A percentile compares a stretch with the other conserved stretches of the same genome.
Conservation (phyloP, 2,329 filamentous ascomycete genomes). For the Xylaria sp. region DNA sequence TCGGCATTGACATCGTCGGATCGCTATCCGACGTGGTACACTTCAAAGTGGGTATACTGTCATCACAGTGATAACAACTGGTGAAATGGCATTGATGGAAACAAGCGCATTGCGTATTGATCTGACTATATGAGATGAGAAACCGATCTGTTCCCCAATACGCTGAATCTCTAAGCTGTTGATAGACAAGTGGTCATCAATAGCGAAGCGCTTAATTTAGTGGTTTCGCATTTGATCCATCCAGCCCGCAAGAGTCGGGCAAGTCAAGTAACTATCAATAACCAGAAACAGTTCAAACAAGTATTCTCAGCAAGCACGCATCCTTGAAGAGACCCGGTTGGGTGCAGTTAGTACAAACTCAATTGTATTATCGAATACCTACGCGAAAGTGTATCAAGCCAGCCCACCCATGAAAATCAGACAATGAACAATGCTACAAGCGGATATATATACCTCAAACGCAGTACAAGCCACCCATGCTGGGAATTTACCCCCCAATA, state of each 20-base stretch:
- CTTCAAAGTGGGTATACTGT: neutral
- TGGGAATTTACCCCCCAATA: neutral
- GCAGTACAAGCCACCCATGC: constrained; percentile 29
- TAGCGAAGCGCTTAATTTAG: neutral
- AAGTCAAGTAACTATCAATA: too few species aligned
- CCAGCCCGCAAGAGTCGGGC: neutral
- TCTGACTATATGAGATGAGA: neutral
- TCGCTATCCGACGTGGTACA: neutral
- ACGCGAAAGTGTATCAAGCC: constrained; percentile 23
- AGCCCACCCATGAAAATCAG: neutral
- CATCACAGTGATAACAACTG: neutral
- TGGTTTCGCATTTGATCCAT: too few species aligned
- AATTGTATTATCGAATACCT: constrained; percentile 26
- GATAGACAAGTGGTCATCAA: neutral
- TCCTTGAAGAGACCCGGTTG: neutral
- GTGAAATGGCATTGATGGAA: neutral
- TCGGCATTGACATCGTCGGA: constrained; percentile 1
- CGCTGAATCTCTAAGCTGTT: neutral
- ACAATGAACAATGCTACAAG: constrained; percentile 29
- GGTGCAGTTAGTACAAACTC: neutral
- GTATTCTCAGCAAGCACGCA: neutral
- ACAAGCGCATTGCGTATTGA: neutral
- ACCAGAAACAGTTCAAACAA: neutral
- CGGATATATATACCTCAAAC: constrained; percentile 30
- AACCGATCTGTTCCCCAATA: neutral